Base-by-base conservation (phyloP, 2,329 filamentous ascomycete species). In the Nemania diffusa region DNA sequence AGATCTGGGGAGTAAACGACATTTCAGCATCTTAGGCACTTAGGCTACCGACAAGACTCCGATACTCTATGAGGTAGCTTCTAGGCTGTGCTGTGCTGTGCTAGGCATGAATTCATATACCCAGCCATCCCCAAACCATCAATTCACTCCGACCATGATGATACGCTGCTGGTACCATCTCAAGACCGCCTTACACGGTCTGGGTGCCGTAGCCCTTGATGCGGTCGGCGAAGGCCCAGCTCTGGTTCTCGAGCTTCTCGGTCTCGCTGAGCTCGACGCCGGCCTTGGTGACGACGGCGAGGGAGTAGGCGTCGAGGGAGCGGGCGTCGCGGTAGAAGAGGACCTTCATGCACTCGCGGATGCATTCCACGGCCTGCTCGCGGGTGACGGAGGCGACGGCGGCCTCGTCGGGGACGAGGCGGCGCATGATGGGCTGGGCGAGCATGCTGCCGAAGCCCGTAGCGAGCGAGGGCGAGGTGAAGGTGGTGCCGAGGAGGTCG, bases 321-420 rank as follows among this genome's bases (percentile, higher is more conserved):
- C 96, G 90, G 51, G 96, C 96, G 82, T 99, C 96, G 75, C 96
- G 89, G 85, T 99, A 99, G 85, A 92, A 99, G 68, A 99, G 86
- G 60, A 98, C 95, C 88, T 98, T 98, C 92, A 99, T 94, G 82
- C 94, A 97, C 83, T 97, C 92, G 84, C 92, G 92, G 78, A 99
- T 83, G 46, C 93, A 87, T 65, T 91, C 84, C 68, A 97, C 85
- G 56, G 96, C 96, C 78, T 92, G 81, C 75, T 97, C 94, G 78
- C 89, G 87, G 46, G 85, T 90, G 71, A 98, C 84, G 67, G 88
- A 84, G 74, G 88, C 84, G 37, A 92, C 90, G 48, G 92, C 84
- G 74, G 88, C 91, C 81, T 98, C 96, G 74, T 97, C 93, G 26
- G 93, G 93, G 69, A 93, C 93, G 75, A 91, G 83, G 75, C 88